Conservation (phyloP, 345 rosid species). For the Salix udensis region DNA sequence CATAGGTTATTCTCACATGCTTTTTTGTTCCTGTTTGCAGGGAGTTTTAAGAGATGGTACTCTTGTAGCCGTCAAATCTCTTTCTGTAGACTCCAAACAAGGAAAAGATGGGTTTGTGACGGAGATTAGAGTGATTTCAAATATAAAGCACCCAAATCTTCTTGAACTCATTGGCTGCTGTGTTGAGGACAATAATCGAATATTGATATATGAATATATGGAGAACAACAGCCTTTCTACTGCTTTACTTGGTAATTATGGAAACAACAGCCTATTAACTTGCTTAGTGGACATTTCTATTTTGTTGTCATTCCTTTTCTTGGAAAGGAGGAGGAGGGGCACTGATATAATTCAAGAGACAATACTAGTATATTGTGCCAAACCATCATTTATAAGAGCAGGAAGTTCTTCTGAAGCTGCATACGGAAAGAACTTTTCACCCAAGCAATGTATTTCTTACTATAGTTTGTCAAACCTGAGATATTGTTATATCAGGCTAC, state of each 20-base stretch:
- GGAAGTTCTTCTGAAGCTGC: background rate
- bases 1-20: background rate
- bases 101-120: constrained; percentile 56
- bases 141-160: constrained; percentile 55
- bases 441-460: background rate
- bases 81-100: constrained; percentile 63
- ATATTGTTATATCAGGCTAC: background rate
- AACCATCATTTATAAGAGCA: background rate
- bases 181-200: constrained; percentile 44
- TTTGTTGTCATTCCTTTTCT: background rate
- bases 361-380: background rate
- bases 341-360: too few species aligned
- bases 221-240: constrained; percentile 71
- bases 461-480: background rate
- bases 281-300: background rate
- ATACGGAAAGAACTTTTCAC: background rate
- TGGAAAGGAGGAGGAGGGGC: too few species aligned
- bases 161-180: constrained; percentile 68
- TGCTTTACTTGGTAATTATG: constrained; percentile 48
- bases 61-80: constrained; percentile 52
- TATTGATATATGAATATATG: constrained; percentile 57
- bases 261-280: background rate
- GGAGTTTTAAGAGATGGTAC: constrained; percentile 57
- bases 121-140: constrained; percentile 56
- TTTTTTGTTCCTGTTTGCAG: constrained; percentile 26